Percentiles rank a stretch among this genome's conserved stretches.
Evolutionary conservation across 148 eudicot species (phyloP).

Genomic region (Chenopodium album): DNA sequence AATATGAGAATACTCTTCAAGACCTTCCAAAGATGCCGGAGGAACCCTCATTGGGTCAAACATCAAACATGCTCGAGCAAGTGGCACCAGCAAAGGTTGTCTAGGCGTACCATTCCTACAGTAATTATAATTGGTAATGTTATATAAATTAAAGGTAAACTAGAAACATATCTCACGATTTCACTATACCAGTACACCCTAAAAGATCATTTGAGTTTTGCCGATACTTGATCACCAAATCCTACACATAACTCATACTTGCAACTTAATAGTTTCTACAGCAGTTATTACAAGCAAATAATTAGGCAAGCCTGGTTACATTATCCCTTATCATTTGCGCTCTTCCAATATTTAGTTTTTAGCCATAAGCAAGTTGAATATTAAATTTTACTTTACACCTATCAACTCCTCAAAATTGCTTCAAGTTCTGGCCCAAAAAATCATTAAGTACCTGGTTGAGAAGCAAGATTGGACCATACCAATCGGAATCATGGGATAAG

Average conservation of each 20-base stretch:
- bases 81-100: slow-evolving; percentile 94
- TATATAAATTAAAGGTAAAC: neutral
- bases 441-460: slow-evolving; percentile 68
- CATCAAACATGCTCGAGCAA: slow-evolving; percentile 74
- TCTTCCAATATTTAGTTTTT: neutral
- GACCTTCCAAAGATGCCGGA: slow-evolving; percentile 86
- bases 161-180: neutral
- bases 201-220: neutral
- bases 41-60: slow-evolving; percentile 80
- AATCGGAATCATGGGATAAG: slow-evolving; percentile 85
- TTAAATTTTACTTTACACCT: neutral
- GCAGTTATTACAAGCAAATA: neutral
- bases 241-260: neutral
- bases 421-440: neutral
- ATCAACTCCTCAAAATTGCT: neutral
- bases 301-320: neutral
- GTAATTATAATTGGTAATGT: neutral
- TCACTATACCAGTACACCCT: too few relatives aligned
- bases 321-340: neutral
- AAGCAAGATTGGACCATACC: slow-evolving; percentile 77
- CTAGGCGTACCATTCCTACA: slow-evolving; percentile 96
- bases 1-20: slow-evolving; percentile 84
- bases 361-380: neutral
- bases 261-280: neutral
- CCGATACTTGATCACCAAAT: neutral